Evolutionary conservation across 192 early-diverging fungal genomes (phyloP), one percentile per base, ranked within the genome.

Genomic region (Rhizophagus clarus): DNA sequence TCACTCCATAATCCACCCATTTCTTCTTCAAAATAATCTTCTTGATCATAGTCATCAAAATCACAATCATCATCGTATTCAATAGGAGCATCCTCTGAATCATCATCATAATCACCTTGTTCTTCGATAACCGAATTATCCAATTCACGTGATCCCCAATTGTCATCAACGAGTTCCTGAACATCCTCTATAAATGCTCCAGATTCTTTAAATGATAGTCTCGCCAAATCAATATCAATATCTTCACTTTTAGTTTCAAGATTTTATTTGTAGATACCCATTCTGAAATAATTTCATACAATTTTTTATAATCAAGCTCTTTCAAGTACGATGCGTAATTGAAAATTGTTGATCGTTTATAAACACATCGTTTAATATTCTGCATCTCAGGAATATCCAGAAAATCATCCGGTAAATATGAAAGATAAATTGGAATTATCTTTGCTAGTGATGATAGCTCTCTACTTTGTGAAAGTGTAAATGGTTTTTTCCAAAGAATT

Each of bases 401-500:
- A 45, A 20, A 45, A 28, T 77, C 75, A 20, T 62, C 37, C 4
- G 28, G 37, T 26, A 64, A 66, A 28, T 20, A 66, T 7, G 10
- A 45, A 49, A 72, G 45, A 66, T 77, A 77, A 28, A 77, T 66
- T 24, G 26, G 6, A 28, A 77, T 66, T 31, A 77, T 79, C 37
- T 79, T 79, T 4, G 3, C 11, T 24, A 63, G n/a, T 63, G 75
- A 78, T 15, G 10, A 51, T 66, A 20, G 37, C 3, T 29, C n/a
- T 61, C 9, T 10, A 47, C 69, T 17, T 34, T 1, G 11, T 42
- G 22, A 40, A 45, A 79, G 2, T 10, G 77, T 60, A 51, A 79
- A 70, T 71, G 77, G 77, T 61, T 60, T 61, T 56, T 70, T 68
- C 77, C 77, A 79, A 15, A 79, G 37, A 9, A 79, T 32, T 34